Evolutionary conservation across 345 rosid genomes (phyloP), one percentile per base, ranked within the genome.

Genomic region (Linum usitatissimum): DNA sequence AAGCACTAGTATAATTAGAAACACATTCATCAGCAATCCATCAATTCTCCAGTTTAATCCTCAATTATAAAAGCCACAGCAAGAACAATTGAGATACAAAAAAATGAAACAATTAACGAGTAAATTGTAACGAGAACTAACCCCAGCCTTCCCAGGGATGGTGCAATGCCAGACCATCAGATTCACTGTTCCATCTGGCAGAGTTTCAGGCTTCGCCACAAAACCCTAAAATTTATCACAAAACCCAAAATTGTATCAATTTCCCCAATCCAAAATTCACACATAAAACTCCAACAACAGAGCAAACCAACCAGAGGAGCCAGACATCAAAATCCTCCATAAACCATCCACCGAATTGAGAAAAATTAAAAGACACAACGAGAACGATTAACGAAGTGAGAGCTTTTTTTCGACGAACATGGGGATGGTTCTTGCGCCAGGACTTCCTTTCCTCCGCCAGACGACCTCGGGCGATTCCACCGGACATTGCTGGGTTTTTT

Each of bases 61-160:
- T 23, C 28, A 23, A 23, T 23, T 23, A 23, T 23, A 23, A 23
- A 34, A 34, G 38, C 38, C 38, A 34, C 5, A 34, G 4, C 38
- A 34, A 9, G 14, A 2, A 54, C 6, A 31, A n/a, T 9, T 21
- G 10, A 18, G 6, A 17, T 17, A 56, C 0, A 42, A 39, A 7
- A 23, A 23, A 23, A 23, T 23, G 28, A 23, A 23, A 23, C 28
- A 23, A 23, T 23, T 23, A 23, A 23, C 28, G 28, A 23, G 1
- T 23, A 23, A 23, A 23, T 23, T 23, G 30, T n/a, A 4, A 45
- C 17, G n/a, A 30, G 7, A 36, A 45, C 56, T 36, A 7, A 57
- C 61, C 57, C 68, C 68, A 1, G 63, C 60, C 58, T 57, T 57
- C 61, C 62, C 68, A 57, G 62, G 68, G 53, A 65, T 57, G 39